These are phyloP conservation scores for Trapa bicornis DNA, from an alignment of 345 rosid genomes.

Conservation along the genomic window DNA sequence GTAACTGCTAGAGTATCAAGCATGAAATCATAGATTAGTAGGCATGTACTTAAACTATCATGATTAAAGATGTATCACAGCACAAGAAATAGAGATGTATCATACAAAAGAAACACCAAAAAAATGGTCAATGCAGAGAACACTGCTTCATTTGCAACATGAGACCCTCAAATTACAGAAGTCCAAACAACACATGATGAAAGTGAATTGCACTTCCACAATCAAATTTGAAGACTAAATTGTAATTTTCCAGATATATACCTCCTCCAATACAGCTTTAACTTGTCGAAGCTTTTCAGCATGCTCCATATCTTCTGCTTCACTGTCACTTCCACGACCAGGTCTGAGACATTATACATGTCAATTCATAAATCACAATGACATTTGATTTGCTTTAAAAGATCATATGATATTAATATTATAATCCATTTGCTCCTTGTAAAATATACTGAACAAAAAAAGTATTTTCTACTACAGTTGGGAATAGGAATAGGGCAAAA, in stretches of 20 bases:
- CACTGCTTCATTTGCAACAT: background rate
- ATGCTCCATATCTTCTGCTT: conserved; percentile 97
- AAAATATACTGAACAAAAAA: background rate
- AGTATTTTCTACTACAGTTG: background rate
- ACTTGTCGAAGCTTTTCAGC: conserved; percentile 99
- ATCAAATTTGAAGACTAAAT: background rate
- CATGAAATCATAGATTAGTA: background rate
- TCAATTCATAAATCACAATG: background rate
- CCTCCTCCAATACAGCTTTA: conserved; percentile 99
- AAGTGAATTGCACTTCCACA: background rate
- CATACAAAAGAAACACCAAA: background rate
- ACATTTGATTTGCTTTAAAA: background rate
- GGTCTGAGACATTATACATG: conserved; percentile 28
- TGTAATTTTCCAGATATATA: conserved; percentile 5
- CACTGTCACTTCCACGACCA: conserved; percentile 94
- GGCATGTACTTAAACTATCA: background rate
- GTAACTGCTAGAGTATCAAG: background rate
- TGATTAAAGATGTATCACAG: background rate
- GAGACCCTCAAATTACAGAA: background rate
- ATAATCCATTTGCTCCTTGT: background rate
- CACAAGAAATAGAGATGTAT: background rate
- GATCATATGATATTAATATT: background rate
- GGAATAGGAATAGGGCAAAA: no score
- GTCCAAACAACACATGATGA: background rate
- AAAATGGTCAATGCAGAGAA: background rate